Evolutionary conservation across 2,329 filamentous ascomycete species (phyloP), one percentile per base, ranked within the genome.

Genomic region (Cercospora janseana): DNA sequence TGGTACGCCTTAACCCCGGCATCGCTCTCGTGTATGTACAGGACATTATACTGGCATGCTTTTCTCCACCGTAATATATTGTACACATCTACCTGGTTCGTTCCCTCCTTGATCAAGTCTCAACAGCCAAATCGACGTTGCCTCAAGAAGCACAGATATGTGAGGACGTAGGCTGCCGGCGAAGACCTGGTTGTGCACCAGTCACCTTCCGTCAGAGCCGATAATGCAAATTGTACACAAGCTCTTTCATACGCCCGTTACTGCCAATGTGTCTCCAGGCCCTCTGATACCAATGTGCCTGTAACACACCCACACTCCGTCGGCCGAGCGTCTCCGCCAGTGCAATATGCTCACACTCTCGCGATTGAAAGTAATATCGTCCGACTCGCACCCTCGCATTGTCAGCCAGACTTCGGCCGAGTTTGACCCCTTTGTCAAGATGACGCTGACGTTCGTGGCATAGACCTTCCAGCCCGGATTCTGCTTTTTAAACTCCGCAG

Each of bases 381-480:
- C 46, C 4, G 32, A 29, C 13, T 52, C 31, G 26, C 38, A 43
- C 3, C 54, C 48, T 37, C 49, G 23, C 8, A 44, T 32, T 5
- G 51, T 51, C 40, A 52, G 10, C 51, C 54, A 57, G 7, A 54
- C 54, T 21, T 57, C 51, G 24, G 51, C 54, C 6, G 48, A 46
- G 20, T 38, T 51, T 2, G 51, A 43, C 8, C 54, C 47, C 27
- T 56, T 56, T 4, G 20, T 12, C 16, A 51, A 13, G 15, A 35
- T 40, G 15, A 26, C 41, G 20, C 20, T 43, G 12, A 45, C 47
- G 31, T 53, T 54, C 3, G 21, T 46, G 8, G 44, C 27, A 16
- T 37, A 13, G n/a, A 56, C 46, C 12, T 46, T 50, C 54, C 54
- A 53, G 4, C 38, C 40, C 3, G 54, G 43, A 38, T 46, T 48